phyloP scores from a whole-genome alignment of 108 stramenopile genomes.

The Chaetoceros muelleri region DNA sequence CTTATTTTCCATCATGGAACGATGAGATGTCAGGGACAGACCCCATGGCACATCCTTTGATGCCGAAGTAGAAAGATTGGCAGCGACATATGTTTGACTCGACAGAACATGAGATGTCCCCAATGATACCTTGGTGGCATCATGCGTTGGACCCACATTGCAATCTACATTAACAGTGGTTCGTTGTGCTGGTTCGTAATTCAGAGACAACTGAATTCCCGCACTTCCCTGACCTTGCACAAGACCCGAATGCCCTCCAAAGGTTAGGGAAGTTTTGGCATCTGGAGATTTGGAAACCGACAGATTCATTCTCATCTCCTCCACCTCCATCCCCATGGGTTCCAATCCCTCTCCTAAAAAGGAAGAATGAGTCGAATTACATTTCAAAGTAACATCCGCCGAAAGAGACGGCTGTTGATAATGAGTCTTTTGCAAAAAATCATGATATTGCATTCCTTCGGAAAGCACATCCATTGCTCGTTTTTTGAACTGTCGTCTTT shows the following conservation, averaged over 20 bases:
- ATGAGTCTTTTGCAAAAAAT: neutral
- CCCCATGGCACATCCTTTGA: constrained; percentile 1
- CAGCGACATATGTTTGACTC: neutral
- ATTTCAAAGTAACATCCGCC: constrained; percentile 1
- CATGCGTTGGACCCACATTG: neutral
- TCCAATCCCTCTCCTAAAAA: constrained; percentile 9
- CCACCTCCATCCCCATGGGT: neutral
- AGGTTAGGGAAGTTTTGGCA: constrained; percentile 10
- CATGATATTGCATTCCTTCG: constrained; percentile 1
- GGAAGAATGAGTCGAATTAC: constrained; percentile 1
- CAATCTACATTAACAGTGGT: constrained; percentile 21
- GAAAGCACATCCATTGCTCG: constrained; percentile 3
- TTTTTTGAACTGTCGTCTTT: constrained; percentile 12
- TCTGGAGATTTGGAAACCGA: neutral
- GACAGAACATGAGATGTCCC: neutral
- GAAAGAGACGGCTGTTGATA: constrained; percentile 1
- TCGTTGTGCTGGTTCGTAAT: constrained; percentile 17
- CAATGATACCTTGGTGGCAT: constrained; percentile 2
- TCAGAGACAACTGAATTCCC: constrained; percentile 8
- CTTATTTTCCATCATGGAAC: constrained; percentile 8
- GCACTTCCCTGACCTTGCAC: constrained; percentile 19
- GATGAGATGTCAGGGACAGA: constrained; percentile 10
- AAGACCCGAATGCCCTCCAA: constrained; percentile 19
- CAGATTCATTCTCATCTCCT: neutral
- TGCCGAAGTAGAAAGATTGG: constrained; percentile 1